phyloP scores from a whole-genome alignment of 2,329 filamentous ascomycete species.

The Colletotrichum paranaense region DNA sequence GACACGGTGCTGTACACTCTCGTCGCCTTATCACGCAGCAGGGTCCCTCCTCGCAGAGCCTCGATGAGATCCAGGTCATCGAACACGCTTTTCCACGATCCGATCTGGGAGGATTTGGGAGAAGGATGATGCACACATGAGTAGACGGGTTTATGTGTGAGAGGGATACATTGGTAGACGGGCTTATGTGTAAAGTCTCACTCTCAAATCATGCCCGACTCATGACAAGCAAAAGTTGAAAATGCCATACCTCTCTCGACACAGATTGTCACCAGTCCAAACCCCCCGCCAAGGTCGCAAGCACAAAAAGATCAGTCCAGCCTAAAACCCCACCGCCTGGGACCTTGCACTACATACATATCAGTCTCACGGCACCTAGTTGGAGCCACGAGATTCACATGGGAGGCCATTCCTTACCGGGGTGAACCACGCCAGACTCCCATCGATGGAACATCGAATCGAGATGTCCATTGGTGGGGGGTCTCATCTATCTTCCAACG shows the following conservation, averaged over 20 bases:
- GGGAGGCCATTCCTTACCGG: background rate
- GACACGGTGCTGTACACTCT: background rate
- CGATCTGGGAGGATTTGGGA: background rate
- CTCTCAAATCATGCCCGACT: background rate
- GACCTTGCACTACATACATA: background rate
- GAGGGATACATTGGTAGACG: background rate
- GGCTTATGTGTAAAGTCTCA: background rate
- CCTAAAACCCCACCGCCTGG: background rate
- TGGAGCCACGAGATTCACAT: too few relatives aligned
- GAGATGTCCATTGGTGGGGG: constrained; percentile 3
- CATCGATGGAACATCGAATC: constrained; percentile 8
- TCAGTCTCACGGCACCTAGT: too few relatives aligned
- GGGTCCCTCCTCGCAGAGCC: background rate
- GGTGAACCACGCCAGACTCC: constrained; percentile 10
- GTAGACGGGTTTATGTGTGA: background rate
- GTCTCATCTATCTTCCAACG: background rate
- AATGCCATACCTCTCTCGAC: background rate
- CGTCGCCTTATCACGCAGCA: background rate
- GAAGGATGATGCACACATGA: too few relatives aligned
- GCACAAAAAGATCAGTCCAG: background rate
- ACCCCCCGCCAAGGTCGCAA: background rate
- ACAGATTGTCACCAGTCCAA: background rate
- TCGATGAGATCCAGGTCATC: background rate
- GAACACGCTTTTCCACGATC: background rate
- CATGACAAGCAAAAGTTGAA: constrained; percentile 4